A percentile compares a stretch with the other conserved stretches of the same genome.
These are phyloP conservation scores for Daldinia bambusicola DNA, from an alignment of 495 filamentous ascomycete species.

Conservation along the genomic window DNA sequence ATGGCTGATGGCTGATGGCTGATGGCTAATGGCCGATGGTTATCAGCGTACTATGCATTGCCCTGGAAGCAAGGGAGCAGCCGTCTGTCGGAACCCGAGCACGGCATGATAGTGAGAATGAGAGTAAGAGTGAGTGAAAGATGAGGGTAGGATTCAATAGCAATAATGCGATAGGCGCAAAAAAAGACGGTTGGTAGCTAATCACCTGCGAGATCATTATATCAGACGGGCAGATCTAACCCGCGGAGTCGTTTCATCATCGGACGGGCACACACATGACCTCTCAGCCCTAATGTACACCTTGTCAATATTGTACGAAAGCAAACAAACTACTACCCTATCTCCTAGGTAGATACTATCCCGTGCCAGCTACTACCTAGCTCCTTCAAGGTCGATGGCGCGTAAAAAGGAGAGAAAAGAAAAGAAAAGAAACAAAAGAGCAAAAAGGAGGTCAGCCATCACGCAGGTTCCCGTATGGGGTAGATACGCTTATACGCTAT, in stretches of 20 bases:
- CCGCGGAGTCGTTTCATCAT: conserved; percentile 43
- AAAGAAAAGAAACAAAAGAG: not conserved
- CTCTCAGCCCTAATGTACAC: conserved; percentile 40
- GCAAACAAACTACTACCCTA: not conserved
- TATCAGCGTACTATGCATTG: conserved; percentile 4
- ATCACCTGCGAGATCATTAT: conserved; percentile 38
- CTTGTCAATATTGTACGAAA: not conserved
- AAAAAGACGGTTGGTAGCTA: not conserved
- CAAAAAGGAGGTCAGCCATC: conserved; percentile 17
- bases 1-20: not conserved
- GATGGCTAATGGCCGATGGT: not conserved
- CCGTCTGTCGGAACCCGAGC: conserved; percentile 12
- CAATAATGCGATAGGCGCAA: not conserved
- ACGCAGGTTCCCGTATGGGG: conserved; percentile 33
- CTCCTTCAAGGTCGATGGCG: conserved; percentile 7
- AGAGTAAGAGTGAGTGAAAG: too few relatives aligned
- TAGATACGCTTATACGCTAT: conserved; percentile 12
- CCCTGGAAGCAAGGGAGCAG: conserved; percentile 16
- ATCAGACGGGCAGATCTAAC: conserved; percentile 37
- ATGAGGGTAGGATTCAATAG: conserved; percentile 12
- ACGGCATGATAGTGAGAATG: conserved; percentile 10
- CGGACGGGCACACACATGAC: conserved; percentile 31
- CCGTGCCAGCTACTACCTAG: conserved; percentile 17
- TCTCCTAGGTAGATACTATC: conserved; percentile 11
- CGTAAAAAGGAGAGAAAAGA: not conserved